Evolutionary conservation across 2,329 filamentous ascomycete genomes (phyloP).

Genomic region (Corynespora cassiicola): DNA sequence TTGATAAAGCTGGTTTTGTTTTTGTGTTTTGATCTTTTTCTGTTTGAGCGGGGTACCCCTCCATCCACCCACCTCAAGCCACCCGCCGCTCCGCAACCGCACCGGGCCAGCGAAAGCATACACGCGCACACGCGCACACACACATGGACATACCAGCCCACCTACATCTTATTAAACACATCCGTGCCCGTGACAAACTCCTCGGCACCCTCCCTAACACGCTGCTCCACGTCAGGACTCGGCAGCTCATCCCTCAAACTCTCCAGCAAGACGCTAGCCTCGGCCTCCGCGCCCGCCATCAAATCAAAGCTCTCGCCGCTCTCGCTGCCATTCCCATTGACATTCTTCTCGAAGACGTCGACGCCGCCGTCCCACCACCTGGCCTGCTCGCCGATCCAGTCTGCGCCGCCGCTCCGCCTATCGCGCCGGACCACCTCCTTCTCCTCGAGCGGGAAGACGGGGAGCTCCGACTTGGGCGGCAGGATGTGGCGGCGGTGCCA

Average conservation of each 20-base stretch:
- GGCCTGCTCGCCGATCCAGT: conserved; percentile 49
- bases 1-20: no score
- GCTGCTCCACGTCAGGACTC: conserved; percentile 16
- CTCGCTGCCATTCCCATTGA: conserved; percentile 34
- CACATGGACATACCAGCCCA: no score
- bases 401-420: conserved; percentile 38
- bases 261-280: conserved; percentile 42
- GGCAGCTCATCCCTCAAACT: conserved; percentile 29
- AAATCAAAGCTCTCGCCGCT: conserved; percentile 53
- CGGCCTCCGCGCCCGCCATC: conserved; percentile 53
- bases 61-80: no score
- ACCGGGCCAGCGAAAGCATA: no score
- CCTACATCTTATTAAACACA: conserved; percentile 41
- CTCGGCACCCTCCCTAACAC: conserved; percentile 24
- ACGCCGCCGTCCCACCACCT: conserved; percentile 42
- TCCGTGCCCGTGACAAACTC: conserved; percentile 22
- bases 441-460: conserved; percentile 48
- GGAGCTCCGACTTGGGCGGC: conserved; percentile 33
- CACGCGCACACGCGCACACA: no score
- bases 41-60: no score
- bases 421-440: conserved; percentile 47
- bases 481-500: conserved; percentile 76
- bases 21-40: no score
- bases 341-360: conserved; percentile 37
- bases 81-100: no score